Conservation (phyloP, 495 filamentous ascomycete genomes). For the Cudoniella acicularis region DNA sequence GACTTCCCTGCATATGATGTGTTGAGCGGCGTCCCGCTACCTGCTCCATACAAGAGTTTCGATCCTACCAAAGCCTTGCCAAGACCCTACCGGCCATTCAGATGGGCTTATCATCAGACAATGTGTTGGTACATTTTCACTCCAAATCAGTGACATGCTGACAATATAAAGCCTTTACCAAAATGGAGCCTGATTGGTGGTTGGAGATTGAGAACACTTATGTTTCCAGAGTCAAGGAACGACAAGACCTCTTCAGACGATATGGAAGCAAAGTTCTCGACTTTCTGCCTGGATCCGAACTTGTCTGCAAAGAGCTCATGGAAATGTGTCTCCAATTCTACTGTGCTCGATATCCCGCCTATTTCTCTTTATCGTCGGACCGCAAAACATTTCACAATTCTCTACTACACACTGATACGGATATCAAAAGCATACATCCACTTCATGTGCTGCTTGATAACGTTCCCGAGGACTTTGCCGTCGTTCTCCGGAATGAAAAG, state of each 20-base stretch:
- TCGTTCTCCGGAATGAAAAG: slow-evolving; percentile 69
- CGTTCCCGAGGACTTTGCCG: slow-evolving; percentile 83
- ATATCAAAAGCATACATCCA: slow-evolving; percentile 61
- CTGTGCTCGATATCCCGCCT: slow-evolving; percentile 72
- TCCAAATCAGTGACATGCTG: neutral
- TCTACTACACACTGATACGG: slow-evolving; percentile 62
- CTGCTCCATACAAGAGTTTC: slow-evolving; percentile 61
- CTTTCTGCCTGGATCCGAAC: slow-evolving; percentile 70
- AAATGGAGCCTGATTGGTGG: slow-evolving; percentile 86
- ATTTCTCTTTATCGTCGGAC: slow-evolving; percentile 62
- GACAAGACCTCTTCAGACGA: slow-evolving; percentile 61
- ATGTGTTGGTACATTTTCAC: slow-evolving; percentile 67
- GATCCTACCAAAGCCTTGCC: slow-evolving; percentile 60
- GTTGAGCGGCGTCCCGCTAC: slow-evolving; percentile 75
- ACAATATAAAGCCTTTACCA: slow-evolving; percentile 59
- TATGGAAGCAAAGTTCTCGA: slow-evolving; percentile 64
- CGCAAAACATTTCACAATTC: slow-evolving; percentile 63
- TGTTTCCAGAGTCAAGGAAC: slow-evolving; percentile 62
- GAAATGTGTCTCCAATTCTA: slow-evolving; percentile 83
- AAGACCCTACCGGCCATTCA: slow-evolving; percentile 75
- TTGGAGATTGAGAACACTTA: slow-evolving; percentile 84
- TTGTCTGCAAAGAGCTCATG: slow-evolving; percentile 87
- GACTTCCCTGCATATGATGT: slow-evolving; percentile 81
- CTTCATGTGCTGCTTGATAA: slow-evolving; percentile 75
- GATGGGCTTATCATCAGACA: slow-evolving; percentile 89